A percentile compares a stretch with the other conserved stretches of the same genome.
These are phyloP conservation scores for Botryotinia convoluta DNA, from an alignment of 2,329 filamentous ascomycete genomes.

Conservation along the genomic window DNA sequence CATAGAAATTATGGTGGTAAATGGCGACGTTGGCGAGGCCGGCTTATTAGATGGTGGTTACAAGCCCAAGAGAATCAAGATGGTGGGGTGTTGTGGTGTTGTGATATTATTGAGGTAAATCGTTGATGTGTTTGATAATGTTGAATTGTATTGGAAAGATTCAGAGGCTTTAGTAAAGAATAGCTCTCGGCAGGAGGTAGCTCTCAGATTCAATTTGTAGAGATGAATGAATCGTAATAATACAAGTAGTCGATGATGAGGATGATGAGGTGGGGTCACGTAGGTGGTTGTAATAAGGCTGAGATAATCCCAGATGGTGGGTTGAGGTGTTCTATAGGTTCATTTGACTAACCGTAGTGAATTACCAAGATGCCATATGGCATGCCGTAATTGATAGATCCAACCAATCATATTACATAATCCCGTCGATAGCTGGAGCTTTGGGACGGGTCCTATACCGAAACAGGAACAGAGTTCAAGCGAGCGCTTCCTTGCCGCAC, in stretches of 20 bases:
- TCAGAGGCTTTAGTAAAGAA: background rate
- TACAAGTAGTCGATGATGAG: background rate
- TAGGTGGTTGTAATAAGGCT: background rate
- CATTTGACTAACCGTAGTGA: background rate
- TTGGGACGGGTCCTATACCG: background rate
- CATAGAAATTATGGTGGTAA: background rate
- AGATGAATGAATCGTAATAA: background rate
- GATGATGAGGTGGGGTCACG: background rate
- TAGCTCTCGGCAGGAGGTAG: background rate
- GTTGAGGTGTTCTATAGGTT: background rate
- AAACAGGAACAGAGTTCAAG: background rate
- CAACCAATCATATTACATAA: background rate
- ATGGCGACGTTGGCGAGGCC: background rate
- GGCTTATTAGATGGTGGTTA: background rate
- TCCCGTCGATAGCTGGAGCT: background rate
- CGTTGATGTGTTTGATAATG: background rate
- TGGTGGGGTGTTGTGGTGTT: no score
- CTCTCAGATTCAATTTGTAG: background rate
- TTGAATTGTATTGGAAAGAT: background rate
- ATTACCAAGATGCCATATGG: no score
- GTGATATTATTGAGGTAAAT: background rate
- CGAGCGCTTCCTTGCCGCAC: constrained; percentile 19
- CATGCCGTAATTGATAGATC: background rate
- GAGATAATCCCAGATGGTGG: background rate
- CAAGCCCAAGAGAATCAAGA: background rate